Percentiles rank a stretch among this genome's conserved stretches.
Evolutionary conservation across 2,329 filamentous ascomycete species (phyloP).

Genomic region (Cryphonectria naterciae): DNA sequence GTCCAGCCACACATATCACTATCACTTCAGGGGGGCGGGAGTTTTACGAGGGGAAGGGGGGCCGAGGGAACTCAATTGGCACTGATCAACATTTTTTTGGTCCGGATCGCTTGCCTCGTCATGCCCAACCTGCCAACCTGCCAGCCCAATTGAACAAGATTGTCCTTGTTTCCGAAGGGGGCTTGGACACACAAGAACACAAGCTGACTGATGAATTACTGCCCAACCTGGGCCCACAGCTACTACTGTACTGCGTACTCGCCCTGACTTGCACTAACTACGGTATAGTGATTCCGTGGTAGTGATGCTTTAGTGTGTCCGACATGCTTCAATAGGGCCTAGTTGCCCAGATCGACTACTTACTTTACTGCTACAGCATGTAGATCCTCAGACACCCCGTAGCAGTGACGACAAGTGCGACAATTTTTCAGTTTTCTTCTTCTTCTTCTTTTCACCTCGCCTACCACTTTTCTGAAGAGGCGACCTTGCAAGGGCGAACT

Average conservation of each 20-base stretch:
- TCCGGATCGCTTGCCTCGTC: not conserved
- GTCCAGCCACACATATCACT: conserved; percentile 1
- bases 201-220: not conserved
- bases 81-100: not conserved
- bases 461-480: not conserved
- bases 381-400: not conserved
- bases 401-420: conserved; percentile 3
- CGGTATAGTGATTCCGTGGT: not conserved
- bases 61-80: not conserved
- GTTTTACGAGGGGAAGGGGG: not conserved
- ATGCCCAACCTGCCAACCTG: not conserved
- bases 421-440: no score
- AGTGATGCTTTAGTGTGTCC: not conserved
- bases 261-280: not conserved
- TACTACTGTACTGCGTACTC: not conserved
- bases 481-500: not conserved
- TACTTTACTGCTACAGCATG: not conserved
- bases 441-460: not conserved
- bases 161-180: not conserved
- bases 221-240: not conserved
- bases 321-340: not conserved
- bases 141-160: not conserved
- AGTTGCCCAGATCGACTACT: not conserved
- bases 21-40: not conserved
- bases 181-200: no score